These are phyloP conservation scores for Diplosphaera chodatii DNA, from an alignment of 139 green algal species.

Conservation along the genomic window DNA sequence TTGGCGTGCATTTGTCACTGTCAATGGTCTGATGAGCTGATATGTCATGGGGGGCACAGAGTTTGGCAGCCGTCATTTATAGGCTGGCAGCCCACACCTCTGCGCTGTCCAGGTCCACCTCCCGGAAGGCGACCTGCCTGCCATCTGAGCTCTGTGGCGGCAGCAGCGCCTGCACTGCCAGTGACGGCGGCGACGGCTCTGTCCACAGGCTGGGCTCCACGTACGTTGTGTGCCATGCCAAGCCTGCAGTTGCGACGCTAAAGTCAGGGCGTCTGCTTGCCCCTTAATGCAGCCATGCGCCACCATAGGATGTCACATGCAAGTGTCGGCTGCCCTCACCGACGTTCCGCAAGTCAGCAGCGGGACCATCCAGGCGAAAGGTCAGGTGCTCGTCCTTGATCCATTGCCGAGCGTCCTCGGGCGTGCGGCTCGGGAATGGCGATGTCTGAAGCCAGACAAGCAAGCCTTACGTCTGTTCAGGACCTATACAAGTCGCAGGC, in stretches of 20 bases:
- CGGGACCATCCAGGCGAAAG: neutral
- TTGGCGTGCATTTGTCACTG: too few species aligned
- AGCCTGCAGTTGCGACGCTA: slow-evolving; percentile 7
- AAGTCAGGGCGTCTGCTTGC: too few species aligned
- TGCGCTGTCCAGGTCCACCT: slow-evolving; percentile 17
- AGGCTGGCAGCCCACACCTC: too few species aligned
- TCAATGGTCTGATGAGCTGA: too few species aligned
- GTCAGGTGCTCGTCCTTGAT: slow-evolving; percentile 1
- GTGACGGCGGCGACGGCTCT: slow-evolving; percentile 13
- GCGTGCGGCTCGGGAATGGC: neutral
- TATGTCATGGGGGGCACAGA: too few species aligned
- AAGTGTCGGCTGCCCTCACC: too few species aligned
- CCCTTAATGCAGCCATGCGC: too few species aligned
- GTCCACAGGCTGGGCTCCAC: slow-evolving; percentile 23
- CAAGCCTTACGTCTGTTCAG: too few species aligned
- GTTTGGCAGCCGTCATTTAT: too few species aligned
- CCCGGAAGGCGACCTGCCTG: slow-evolving; percentile 12
- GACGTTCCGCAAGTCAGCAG: neutral
- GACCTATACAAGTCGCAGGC: too few species aligned
- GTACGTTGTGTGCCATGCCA: slow-evolving; percentile 13
- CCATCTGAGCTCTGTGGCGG: slow-evolving; percentile 4
- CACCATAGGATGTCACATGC: too few species aligned
- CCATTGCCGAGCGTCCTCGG: neutral
- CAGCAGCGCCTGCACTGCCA: slow-evolving; percentile 32
- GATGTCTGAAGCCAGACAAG: too few species aligned